Percentiles rank a stretch among this genome's conserved stretches.
Conservation (phyloP, 148 eudicot species). For the Beta vulgaris region DNA sequence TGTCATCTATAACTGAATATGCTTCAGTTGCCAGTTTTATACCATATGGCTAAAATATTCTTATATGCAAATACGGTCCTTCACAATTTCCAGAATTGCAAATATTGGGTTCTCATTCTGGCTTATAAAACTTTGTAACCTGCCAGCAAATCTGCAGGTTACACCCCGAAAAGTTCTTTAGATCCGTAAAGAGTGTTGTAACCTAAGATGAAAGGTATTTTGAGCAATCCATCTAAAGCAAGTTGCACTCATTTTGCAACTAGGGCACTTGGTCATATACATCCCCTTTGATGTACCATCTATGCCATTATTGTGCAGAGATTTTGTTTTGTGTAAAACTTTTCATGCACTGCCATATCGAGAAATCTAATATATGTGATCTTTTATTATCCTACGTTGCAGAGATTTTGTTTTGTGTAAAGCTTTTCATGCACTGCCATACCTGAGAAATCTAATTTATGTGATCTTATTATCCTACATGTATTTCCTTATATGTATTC, state of each 20-base stretch:
- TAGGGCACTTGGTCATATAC: too few relatives aligned
- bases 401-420: too few relatives aligned
- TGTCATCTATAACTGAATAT: neutral
- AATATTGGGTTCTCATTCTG: neutral
- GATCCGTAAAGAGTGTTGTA: neutral
- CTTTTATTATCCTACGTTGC: too few relatives aligned
- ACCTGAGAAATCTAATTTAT: too few relatives aligned
- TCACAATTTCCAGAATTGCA: neutral
- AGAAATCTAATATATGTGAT: too few relatives aligned
- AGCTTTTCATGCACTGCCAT: too few relatives aligned
- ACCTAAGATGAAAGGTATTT: neutral
- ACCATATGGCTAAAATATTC: neutral
- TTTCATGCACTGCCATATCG: too few relatives aligned
- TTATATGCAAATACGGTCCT: neutral
- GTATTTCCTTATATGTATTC: too few relatives aligned
- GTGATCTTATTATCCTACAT: too few relatives aligned
- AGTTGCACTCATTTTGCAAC: neutral
- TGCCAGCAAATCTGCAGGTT: neutral
- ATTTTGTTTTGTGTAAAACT: too few relatives aligned
- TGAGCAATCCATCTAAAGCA: neutral
- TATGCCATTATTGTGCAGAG: too few relatives aligned
- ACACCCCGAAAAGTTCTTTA: neutral
- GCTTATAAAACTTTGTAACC: neutral
- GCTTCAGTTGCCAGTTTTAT: neutral
- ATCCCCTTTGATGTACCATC: too few relatives aligned